Conservation (phyloP, 2,329 filamentous ascomycete species). For the Ophiosphaerella narmari region DNA sequence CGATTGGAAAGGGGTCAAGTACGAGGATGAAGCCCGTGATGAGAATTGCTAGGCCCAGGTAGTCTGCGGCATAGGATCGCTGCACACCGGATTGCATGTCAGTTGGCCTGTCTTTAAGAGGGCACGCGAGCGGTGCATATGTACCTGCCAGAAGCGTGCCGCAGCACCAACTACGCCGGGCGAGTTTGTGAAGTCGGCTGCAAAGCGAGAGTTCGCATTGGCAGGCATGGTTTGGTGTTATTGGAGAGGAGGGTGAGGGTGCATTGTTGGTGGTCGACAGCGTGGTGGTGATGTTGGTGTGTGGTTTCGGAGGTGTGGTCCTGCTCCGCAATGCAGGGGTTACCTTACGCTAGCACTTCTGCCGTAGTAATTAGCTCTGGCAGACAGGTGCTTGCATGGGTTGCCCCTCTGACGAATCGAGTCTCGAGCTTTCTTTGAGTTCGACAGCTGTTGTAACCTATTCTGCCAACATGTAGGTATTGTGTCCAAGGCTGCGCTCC, state of each 20-base stretch:
- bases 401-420: too few relatives aligned
- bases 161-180: slow-evolving; percentile 53
- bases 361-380: too few relatives aligned
- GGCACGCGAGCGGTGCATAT: slow-evolving; percentile 1
- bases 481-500: too few relatives aligned
- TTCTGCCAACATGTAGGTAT: too few relatives aligned
- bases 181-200: slow-evolving; percentile 30
- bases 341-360: background rate
- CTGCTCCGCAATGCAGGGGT: slow-evolving; percentile 22
- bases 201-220: slow-evolving; percentile 22
- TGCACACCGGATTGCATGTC: slow-evolving; percentile 38
- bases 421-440: too few relatives aligned
- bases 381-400: too few relatives aligned
- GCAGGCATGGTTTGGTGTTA: slow-evolving; percentile 33
- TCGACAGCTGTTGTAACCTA: too few relatives aligned
- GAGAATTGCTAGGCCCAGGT: slow-evolving; percentile 76
- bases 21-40: slow-evolving; percentile 69
- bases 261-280: slow-evolving; percentile 13
- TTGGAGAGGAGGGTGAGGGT: slow-evolving; percentile 27
- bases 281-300: background rate
- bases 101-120: background rate
- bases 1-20: slow-evolving; percentile 18
- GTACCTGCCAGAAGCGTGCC: slow-evolving; percentile 57
- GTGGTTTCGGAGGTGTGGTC: slow-evolving; percentile 24
- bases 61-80: slow-evolving; percentile 87